A percentile compares a stretch with the other conserved stretches of the same genome.
Evolutionary conservation across 495 filamentous ascomycete genomes (phyloP).

Genomic region (Xylaria telfairii): DNA sequence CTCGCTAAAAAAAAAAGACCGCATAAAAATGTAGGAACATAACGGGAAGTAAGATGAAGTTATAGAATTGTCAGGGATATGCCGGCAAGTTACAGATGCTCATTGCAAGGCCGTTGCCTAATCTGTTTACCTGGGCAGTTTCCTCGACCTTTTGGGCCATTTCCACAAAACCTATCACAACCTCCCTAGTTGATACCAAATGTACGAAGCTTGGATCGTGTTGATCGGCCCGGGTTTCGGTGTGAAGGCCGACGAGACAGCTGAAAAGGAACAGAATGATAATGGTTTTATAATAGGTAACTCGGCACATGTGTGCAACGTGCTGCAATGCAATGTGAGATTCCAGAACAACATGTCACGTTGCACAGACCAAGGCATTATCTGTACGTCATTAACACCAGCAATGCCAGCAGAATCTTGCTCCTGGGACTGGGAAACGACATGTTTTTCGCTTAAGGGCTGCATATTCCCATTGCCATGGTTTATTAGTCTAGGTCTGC

Average conservation of each 20-base stretch:
- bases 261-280: neutral
- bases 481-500: neutral
- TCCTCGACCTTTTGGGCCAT: neutral
- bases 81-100: neutral
- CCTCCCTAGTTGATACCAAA: neutral
- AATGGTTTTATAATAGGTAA: neutral
- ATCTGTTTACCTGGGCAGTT: neutral
- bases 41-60: neutral
- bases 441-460: neutral
- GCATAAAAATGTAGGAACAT: neutral
- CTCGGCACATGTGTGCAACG: neutral
- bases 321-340: neutral
- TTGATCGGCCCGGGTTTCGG: neutral
- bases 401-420: neutral
- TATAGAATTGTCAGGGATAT: neutral
- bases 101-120: neutral
- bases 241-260: neutral
- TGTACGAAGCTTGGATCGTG: neutral
- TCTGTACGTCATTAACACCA: constrained; percentile 5
- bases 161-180: neutral
- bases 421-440: neutral
- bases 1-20: neutral
- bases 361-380: neutral
- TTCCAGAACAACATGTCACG: constrained; percentile 9
- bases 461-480: constrained; percentile 2